Conservation (phyloP, 768 basidiomycete species). For the Astraeus odoratus region DNA sequence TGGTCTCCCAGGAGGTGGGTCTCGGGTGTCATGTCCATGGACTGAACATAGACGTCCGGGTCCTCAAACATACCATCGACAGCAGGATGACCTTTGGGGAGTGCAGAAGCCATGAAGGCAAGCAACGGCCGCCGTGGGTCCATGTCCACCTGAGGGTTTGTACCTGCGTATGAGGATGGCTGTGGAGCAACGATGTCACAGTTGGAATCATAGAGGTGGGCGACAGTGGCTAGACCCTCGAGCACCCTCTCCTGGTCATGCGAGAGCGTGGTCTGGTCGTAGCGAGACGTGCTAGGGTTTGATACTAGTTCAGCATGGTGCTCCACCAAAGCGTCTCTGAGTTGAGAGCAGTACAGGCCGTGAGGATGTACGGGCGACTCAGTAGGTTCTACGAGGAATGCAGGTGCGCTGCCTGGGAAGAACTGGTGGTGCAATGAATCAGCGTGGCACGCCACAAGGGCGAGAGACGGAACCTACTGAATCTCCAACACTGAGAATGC, state of each 20-base stretch:
- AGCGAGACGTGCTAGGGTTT: conserved; percentile 8
- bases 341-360: conserved; percentile 44
- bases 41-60: conserved; percentile 42
- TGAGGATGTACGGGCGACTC: conserved; percentile 40
- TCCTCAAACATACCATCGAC: conserved; percentile 42
- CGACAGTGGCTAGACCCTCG: conserved; percentile 24
- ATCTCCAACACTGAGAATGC: conserved; percentile 80
- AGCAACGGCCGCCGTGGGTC: conserved; percentile 54
- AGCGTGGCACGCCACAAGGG: conserved; percentile 7
- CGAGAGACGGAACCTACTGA: conserved; percentile 48
- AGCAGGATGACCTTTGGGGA: conserved; percentile 35
- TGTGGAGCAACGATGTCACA: conserved; percentile 39
- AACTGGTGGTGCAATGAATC: conserved; percentile 42
- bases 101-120: conserved; percentile 75
- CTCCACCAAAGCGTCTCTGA: conserved; percentile 26
- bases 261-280: not conserved
- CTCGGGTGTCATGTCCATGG: conserved; percentile 40
- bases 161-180: conserved; percentile 8
- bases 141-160: conserved; percentile 22
- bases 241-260: conserved; percentile 9
- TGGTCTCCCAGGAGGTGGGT: conserved; percentile 41
- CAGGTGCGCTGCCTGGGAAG: conserved; percentile 56
- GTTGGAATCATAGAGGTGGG: conserved; percentile 48
- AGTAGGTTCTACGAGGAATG: conserved; percentile 27
- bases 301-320: conserved; percentile 24